Conservation (phyloP, 2,329 filamentous ascomycete species). For the Trichophyton benhamiae region DNA sequence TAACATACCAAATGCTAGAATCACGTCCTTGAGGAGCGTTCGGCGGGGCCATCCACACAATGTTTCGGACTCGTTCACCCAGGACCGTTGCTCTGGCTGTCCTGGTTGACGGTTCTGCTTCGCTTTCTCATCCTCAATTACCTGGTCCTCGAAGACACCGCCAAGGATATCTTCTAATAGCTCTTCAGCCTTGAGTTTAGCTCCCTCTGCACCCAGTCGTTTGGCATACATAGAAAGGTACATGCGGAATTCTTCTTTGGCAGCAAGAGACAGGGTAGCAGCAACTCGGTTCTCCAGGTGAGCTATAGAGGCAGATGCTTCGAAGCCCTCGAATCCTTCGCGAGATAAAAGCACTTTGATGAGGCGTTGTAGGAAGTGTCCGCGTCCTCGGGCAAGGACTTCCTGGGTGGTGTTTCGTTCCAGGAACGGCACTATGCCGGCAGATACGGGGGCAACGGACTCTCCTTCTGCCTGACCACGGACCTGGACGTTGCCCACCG, state of each 20-base stretch:
- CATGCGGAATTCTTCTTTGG: conserved; percentile 82
- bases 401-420: conserved; percentile 93
- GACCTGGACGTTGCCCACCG: conserved; percentile 66
- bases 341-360: conserved; percentile 79
- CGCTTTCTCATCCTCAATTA: conserved; percentile 34
- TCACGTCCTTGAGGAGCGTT: conserved; percentile 77
- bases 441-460: conserved; percentile 53
- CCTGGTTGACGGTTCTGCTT: conserved; percentile 1
- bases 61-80: conserved; percentile 55
- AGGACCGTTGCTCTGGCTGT: conserved; percentile 39
- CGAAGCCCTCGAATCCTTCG: conserved; percentile 85
- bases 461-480: conserved; percentile 48
- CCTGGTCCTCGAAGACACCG: conserved; percentile 47
- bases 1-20: conserved; percentile 75
- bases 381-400: conserved; percentile 77
- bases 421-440: conserved; percentile 82
- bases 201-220: conserved; percentile 77
- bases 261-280: conserved; percentile 69
- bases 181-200: conserved; percentile 84
- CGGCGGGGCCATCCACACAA: conserved; percentile 85
- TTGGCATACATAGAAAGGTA: conserved; percentile 99
- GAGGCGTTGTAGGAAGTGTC: conserved; percentile 79
- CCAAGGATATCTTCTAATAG: conserved; percentile 71
- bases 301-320: conserved; percentile 80
- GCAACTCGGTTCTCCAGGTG: conserved; percentile 92